These are phyloP conservation scores for Russula sp. DNA, from an alignment of 768 basidiomycete genomes.

Conservation along the genomic window DNA sequence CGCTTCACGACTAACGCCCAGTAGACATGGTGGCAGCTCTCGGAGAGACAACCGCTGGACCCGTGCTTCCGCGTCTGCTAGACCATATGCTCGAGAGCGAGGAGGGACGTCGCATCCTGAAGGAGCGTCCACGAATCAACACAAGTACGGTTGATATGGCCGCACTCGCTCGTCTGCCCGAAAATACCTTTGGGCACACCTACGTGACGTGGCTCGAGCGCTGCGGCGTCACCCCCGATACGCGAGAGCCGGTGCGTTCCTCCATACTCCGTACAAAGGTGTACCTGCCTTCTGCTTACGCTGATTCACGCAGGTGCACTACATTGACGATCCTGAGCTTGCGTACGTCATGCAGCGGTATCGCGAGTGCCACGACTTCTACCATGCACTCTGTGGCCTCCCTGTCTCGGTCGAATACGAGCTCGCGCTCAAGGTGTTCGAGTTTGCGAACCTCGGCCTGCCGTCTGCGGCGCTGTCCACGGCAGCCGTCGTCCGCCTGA, in stretches of 20 bases:
- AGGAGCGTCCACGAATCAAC: conserved; percentile 77
- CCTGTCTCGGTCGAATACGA: conserved; percentile 90
- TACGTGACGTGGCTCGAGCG: conserved; percentile 88
- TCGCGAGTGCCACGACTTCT: conserved; percentile 96
- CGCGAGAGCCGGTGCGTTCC: conserved; percentile 71
- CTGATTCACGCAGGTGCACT: conserved; percentile 63
- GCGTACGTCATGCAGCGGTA: conserved; percentile 99
- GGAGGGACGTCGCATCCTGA: conserved; percentile 81
- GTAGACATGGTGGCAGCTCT: conserved; percentile 93
- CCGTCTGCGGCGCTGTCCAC: conserved; percentile 84
- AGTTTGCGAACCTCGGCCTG: conserved; percentile 85
- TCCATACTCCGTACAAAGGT: not conserved
- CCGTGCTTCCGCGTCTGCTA: conserved; percentile 67
- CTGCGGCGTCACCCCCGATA: conserved; percentile 89
- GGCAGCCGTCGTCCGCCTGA: conserved; percentile 72
- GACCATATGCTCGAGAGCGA: conserved; percentile 69
- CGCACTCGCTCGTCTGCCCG: conserved; percentile 55
- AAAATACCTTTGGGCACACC: conserved; percentile 78
- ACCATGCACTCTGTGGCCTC: conserved; percentile 85
- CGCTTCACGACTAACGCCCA: not conserved
- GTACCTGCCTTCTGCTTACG: conserved; percentile 3
- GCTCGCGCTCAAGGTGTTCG: conserved; percentile 90
- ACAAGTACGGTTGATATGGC: conserved; percentile 69
- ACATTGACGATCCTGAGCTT: conserved; percentile 90
- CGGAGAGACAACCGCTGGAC: conserved; percentile 86